Evolutionary conservation across 768 basidiomycete genomes (phyloP).

Genomic region (Lentinula raphanica): DNA sequence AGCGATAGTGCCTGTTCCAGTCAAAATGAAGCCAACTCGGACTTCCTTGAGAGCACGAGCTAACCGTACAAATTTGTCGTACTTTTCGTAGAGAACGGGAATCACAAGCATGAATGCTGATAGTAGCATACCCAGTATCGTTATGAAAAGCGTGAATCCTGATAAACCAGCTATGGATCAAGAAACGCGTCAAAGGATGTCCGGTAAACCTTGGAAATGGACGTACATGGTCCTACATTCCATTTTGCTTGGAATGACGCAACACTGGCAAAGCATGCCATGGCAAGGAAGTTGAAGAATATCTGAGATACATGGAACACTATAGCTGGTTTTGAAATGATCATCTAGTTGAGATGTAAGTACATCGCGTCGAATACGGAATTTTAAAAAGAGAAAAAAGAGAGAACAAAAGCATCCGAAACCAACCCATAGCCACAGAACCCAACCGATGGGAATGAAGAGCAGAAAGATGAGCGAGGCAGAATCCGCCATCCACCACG

Average conservation of each 20-base stretch:
- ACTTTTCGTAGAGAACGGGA: constrained; percentile 80
- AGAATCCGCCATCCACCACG: constrained; percentile 29
- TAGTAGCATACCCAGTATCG: constrained; percentile 67
- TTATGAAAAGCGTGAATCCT: constrained; percentile 80
- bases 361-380: constrained; percentile 12
- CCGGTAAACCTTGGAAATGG: background rate
- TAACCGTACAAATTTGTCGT: constrained; percentile 71
- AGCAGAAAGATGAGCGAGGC: constrained; percentile 56
- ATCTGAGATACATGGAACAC: constrained; percentile 71
- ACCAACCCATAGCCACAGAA: constrained; percentile 67
- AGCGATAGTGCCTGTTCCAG: constrained; percentile 58
- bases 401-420: constrained; percentile 13
- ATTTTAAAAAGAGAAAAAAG: constrained; percentile 13
- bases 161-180: constrained; percentile 77
- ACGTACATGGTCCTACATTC: constrained; percentile 81
- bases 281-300: constrained; percentile 90
- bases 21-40: constrained; percentile 80
- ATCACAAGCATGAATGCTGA: constrained; percentile 70
- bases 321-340: constrained; percentile 78
- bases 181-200: constrained; percentile 13
- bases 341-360: constrained; percentile 53
- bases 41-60: constrained; percentile 79
- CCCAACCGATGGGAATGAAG: constrained; percentile 59
- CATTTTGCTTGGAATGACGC: constrained; percentile 86
- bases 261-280: constrained; percentile 88